phyloP scores from a whole-genome alignment of 805 yeast genomes.

The Candida sakaeoensis region DNA sequence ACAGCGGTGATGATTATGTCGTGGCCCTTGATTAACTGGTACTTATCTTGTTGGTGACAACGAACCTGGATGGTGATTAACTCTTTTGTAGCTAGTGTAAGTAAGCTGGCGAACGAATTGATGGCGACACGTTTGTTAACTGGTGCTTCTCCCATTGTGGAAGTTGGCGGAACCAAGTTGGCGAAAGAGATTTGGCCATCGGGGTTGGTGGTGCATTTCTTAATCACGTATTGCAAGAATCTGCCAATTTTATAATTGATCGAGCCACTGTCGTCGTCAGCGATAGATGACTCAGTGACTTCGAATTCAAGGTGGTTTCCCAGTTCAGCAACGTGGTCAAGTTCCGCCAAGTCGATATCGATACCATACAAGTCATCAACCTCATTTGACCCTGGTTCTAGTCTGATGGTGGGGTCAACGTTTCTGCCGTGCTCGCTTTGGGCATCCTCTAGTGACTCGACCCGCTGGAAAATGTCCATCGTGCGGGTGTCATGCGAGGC shows the following conservation, averaged over 20 bases:
- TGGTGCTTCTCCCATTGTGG: conserved; percentile 8
- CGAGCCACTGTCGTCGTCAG: conserved; percentile 1
- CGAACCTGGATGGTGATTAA: conserved; percentile 9
- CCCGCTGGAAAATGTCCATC: not conserved
- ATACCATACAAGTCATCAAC: not conserved
- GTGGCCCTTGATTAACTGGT: not conserved
- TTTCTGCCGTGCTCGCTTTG: conserved; percentile 6
- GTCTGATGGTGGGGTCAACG: too few species aligned
- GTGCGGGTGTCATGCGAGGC: not conserved
- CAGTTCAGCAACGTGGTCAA: not conserved
- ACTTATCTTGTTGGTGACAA: not conserved
- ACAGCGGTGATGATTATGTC: not conserved
- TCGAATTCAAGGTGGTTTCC: not conserved
- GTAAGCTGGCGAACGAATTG: conserved; percentile 24
- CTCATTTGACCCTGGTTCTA: too few species aligned
- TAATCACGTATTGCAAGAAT: conserved; percentile 6
- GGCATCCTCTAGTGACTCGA: not conserved
- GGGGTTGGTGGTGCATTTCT: not conserved
- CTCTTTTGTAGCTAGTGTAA: conserved; percentile 22
- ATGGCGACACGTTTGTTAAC: conserved; percentile 23
- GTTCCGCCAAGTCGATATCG: not conserved
- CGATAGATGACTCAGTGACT: not conserved
- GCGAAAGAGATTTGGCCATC: conserved; percentile 13
- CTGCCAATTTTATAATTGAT: conserved; percentile 1
- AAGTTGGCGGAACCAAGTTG: conserved; percentile 15